Conservation (phyloP, 1,139 yeast genomes). For the Yamadazyma spencermartinsiae region DNA sequence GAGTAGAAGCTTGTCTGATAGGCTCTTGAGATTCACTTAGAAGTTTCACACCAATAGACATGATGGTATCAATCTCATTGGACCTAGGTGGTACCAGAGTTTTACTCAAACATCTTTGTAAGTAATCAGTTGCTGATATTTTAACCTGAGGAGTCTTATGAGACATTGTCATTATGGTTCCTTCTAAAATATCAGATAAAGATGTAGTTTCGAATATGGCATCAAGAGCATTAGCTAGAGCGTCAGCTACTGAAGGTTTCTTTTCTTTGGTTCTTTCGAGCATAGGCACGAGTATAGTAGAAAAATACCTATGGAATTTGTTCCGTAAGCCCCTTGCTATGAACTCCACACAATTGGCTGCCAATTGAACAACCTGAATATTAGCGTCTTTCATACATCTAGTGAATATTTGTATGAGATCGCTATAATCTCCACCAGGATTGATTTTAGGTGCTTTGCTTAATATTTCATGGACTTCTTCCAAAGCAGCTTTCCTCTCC, state of each 20-base stretch:
- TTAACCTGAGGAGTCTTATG: slow-evolving; percentile 87
- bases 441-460: slow-evolving; percentile 48
- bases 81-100: slow-evolving; percentile 51
- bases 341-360: slow-evolving; percentile 66
- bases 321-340: slow-evolving; percentile 68
- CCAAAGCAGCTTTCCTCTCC: slow-evolving; percentile 84
- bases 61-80: slow-evolving; percentile 56
- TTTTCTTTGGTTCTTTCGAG: slow-evolving; percentile 88
- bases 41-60: slow-evolving; percentile 57
- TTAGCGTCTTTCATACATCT: slow-evolving; percentile 87
- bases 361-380: slow-evolving; percentile 79
- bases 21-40: slow-evolving; percentile 85
- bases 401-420: slow-evolving; percentile 59
- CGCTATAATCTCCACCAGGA: slow-evolving; percentile 55
- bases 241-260: slow-evolving; percentile 74
- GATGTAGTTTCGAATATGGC: slow-evolving; percentile 56
- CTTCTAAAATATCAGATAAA: slow-evolving; percentile 61
- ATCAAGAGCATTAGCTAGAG: slow-evolving; percentile 65
- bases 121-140: slow-evolving; percentile 63
- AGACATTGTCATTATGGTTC: slow-evolving; percentile 56
- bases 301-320: slow-evolving; percentile 55
- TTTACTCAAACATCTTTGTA: slow-evolving; percentile 62
- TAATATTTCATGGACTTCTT: slow-evolving; percentile 58
- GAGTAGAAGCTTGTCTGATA: slow-evolving; percentile 77
- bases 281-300: slow-evolving; percentile 57